Percentiles rank a stretch among this genome's conserved stretches.
These are phyloP conservation scores for Clitoria ternatea DNA, from an alignment of 306 rosid genomes.

Conservation along the genomic window DNA sequence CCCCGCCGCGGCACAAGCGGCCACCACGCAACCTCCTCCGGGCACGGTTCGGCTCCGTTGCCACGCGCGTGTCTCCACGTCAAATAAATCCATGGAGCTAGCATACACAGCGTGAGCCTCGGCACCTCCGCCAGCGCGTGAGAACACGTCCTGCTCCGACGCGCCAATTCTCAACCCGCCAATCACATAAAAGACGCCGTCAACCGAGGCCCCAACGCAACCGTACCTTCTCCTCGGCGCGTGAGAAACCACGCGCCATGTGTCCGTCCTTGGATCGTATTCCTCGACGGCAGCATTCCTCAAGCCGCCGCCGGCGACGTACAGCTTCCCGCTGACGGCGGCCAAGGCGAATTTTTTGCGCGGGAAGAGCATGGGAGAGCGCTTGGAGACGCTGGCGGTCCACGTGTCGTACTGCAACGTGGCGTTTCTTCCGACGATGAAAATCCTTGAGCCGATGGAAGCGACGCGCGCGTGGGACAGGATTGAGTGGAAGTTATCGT, in stretches of 20 bases:
- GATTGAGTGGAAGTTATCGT: constrained; percentile 30
- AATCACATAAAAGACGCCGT: constrained; percentile 50
- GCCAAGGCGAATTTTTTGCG: constrained; percentile 65
- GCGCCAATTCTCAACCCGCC: constrained; percentile 67
- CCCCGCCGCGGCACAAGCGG: constrained; percentile 46
- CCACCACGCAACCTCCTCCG: constrained; percentile 70
- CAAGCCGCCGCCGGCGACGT: constrained; percentile 59
- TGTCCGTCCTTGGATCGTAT: constrained; percentile 39
- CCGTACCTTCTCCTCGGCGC: constrained; percentile 59
- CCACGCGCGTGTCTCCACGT: constrained; percentile 57
- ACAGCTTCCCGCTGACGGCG: constrained; percentile 42
- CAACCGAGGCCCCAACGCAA: constrained; percentile 60
- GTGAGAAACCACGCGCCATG: constrained; percentile 44
- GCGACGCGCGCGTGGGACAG: constrained; percentile 51
- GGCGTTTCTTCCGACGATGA: constrained; percentile 48
- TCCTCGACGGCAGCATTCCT: constrained; percentile 47
- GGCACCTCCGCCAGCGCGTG: constrained; percentile 30
- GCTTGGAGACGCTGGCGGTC: constrained; percentile 37
- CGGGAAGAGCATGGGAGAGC: constrained; percentile 45
- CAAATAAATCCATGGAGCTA: constrained; percentile 74
- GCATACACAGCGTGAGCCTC: constrained; percentile 61
- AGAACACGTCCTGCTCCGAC: constrained; percentile 13
- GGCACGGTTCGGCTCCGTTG: constrained; percentile 58
- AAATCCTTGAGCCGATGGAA: constrained; percentile 48
- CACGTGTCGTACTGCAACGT: constrained; percentile 58